These are phyloP conservation scores for Thraustochytrium striatum DNA, from an alignment of 352 stramenopile species.

Conservation along the genomic window DNA sequence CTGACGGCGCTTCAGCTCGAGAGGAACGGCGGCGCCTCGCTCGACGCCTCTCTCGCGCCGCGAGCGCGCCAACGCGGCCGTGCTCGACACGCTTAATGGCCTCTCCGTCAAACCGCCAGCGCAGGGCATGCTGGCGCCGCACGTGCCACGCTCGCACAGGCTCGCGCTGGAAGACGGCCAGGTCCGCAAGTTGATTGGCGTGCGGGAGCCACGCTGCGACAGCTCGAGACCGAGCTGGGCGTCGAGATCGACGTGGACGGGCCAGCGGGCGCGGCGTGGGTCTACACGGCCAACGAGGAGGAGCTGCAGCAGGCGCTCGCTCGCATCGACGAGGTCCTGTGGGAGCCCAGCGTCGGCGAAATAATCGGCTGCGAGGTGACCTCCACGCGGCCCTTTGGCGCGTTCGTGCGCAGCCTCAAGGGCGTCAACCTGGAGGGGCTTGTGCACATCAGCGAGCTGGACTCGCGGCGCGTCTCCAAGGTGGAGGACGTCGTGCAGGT, in stretches of 20 bases:
- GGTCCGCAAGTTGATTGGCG: not conserved
- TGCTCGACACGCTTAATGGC: not conserved
- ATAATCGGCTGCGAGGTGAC: not conserved
- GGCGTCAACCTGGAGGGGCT: constrained; percentile 14
- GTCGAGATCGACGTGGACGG: constrained; percentile 28
- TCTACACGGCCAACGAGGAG: not conserved
- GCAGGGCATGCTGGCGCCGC: not conserved
- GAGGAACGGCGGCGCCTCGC: constrained; percentile 67
- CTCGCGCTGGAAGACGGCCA: not conserved
- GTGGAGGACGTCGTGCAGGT: not conserved
- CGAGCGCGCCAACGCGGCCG: not conserved
- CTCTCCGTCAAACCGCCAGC: not conserved
- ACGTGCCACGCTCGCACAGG: not conserved
- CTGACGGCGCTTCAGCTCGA: constrained; percentile 93
- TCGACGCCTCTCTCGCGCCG: not conserved
- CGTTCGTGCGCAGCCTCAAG: not conserved
- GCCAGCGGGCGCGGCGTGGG: not conserved
- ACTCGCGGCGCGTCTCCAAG: not conserved
- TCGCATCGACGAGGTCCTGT: not conserved
- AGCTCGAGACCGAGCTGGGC: not conserved
- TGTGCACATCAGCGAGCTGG: constrained; percentile 9
- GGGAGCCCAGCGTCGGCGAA: not conserved
- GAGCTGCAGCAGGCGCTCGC: not conserved
- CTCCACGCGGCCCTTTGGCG: not conserved
- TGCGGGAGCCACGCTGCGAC: not conserved